These are phyloP conservation scores for Schrenkiella parvula DNA, from an alignment of 345 rosid species.

Conservation along the genomic window DNA sequence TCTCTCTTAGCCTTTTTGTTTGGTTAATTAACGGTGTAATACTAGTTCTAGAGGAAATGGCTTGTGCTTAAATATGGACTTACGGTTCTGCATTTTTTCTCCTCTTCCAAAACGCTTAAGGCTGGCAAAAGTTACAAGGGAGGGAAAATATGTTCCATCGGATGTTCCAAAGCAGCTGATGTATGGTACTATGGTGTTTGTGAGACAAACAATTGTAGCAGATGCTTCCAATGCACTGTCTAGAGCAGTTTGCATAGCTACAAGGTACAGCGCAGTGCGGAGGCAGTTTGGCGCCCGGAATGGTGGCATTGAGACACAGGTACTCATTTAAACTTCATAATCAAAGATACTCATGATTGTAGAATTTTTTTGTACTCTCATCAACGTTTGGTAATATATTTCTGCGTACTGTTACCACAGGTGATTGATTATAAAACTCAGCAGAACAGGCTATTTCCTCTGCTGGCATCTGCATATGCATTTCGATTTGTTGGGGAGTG, in stretches of 20 bases:
- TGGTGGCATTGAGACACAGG: conserved; percentile 89
- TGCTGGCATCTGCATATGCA: conserved; percentile 99
- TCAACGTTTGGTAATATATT: background rate
- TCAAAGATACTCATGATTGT: background rate
- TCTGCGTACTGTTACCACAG: conserved; percentile 37
- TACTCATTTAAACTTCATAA: conserved; percentile 20
- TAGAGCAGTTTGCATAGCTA: conserved; percentile 93
- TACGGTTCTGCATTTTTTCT: conserved; percentile 26
- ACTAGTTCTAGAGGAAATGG: background rate
- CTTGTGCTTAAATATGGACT: background rate
- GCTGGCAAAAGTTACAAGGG: conserved; percentile 82
- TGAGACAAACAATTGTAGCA: conserved; percentile 78
- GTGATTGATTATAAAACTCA: conserved; percentile 98
- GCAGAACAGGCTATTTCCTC: conserved; percentile 92
- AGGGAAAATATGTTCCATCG: conserved; percentile 75
- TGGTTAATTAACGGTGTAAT: background rate
- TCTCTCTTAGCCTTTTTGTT: conserved; percentile 5
- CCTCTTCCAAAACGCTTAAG: conserved; percentile 42
- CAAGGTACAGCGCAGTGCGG: conserved; percentile 94
- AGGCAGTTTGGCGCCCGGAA: conserved; percentile 85
- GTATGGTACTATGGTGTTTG: conserved; percentile 96
- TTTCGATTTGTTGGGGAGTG: conserved; percentile 97
- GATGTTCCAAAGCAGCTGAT: conserved; percentile 85
- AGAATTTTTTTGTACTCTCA: background rate
- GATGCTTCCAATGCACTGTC: conserved; percentile 89